These are phyloP conservation scores for Euphrasia arctica DNA, from an alignment of 305 asterid species.

Conservation along the genomic window DNA sequence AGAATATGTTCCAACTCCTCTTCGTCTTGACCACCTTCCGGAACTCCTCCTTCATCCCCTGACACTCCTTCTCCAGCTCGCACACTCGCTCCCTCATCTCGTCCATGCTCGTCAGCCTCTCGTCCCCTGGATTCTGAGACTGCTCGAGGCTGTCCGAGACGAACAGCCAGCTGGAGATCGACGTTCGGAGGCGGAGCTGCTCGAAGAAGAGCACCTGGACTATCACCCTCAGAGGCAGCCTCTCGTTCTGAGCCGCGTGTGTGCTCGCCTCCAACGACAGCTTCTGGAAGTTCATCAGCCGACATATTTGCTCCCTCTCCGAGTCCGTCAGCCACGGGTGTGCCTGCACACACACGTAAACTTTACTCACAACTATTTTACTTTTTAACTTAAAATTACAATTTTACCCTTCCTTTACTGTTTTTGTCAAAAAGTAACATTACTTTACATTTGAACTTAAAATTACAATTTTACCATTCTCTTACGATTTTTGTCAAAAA, in stretches of 20 bases:
- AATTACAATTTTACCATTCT: too few species aligned
- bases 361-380: too few species aligned
- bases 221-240: slow-evolving; percentile 80
- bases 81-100: slow-evolving; percentile 71
- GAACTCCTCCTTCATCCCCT: slow-evolving; percentile 68
- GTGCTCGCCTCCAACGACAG: slow-evolving; percentile 91
- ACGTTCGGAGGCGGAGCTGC: slow-evolving; percentile 84
- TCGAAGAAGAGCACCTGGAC: slow-evolving; percentile 88
- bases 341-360: slow-evolving; percentile 39
- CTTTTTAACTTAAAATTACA: too few species aligned
- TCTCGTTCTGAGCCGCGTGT: slow-evolving; percentile 89
- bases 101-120: slow-evolving; percentile 38
- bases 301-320: slow-evolving; percentile 80
- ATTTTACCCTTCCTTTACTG: too few species aligned
- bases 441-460: too few species aligned
- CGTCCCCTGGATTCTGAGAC: slow-evolving; percentile 42
- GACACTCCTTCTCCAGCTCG: slow-evolving; percentile 83
- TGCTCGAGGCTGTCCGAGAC: slow-evolving; percentile 65
- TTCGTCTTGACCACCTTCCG: slow-evolving; percentile 56
- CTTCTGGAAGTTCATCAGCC: slow-evolving; percentile 86
- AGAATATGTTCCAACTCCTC: slow-evolving; percentile 83
- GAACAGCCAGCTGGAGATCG: slow-evolving; percentile 86
- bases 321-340: slow-evolving; percentile 83
- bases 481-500: too few species aligned
- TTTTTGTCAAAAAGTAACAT: too few species aligned